A percentile compares a stretch with the other conserved stretches of the same genome.
phyloP scores from a whole-genome alignment of 169 alveolate species.

The Eimeria falciformis region DNA sequence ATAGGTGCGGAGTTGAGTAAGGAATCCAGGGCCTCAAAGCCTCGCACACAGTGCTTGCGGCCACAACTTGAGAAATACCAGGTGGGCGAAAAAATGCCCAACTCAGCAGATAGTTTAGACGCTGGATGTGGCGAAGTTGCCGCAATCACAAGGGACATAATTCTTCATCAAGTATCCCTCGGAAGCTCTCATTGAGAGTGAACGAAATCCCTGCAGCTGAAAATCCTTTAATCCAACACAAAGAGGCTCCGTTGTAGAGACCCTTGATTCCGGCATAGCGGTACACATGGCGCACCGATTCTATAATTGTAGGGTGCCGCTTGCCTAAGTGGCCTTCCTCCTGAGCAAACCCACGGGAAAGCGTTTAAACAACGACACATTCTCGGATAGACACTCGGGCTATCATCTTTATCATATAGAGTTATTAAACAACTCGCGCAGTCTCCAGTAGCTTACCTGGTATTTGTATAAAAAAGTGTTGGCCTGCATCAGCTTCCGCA shows the following conservation, averaged over 20 bases:
- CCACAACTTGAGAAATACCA: too few species aligned
- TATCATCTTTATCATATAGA: too few species aligned
- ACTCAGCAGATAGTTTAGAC: too few species aligned
- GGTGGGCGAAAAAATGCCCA: too few species aligned
- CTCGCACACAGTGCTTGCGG: too few species aligned
- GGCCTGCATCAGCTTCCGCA: conserved; percentile 65
- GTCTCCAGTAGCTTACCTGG: background rate
- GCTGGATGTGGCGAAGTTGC: too few species aligned
- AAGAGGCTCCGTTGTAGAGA: conserved; percentile 60
- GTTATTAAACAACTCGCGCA: too few species aligned
- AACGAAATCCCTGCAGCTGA: conserved; percentile 50
- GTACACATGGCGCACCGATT: background rate
- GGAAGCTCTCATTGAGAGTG: conserved; percentile 7
- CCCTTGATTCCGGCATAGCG: conserved; percentile 22
- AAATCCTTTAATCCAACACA: conserved; percentile 54
- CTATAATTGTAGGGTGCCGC: background rate
- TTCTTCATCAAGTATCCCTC: background rate
- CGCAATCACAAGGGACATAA: background rate
- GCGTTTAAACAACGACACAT: background rate
- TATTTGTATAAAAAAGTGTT: conserved; percentile 9
- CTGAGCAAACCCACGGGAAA: conserved; percentile 11
- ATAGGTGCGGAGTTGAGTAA: too few species aligned
- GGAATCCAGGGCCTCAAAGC: too few species aligned
- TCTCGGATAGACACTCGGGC: background rate
- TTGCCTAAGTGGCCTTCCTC: conserved; percentile 24